These are phyloP conservation scores for Colletotrichum godetiae DNA, from an alignment of 2,329 filamentous ascomycete genomes.

Conservation along the genomic window DNA sequence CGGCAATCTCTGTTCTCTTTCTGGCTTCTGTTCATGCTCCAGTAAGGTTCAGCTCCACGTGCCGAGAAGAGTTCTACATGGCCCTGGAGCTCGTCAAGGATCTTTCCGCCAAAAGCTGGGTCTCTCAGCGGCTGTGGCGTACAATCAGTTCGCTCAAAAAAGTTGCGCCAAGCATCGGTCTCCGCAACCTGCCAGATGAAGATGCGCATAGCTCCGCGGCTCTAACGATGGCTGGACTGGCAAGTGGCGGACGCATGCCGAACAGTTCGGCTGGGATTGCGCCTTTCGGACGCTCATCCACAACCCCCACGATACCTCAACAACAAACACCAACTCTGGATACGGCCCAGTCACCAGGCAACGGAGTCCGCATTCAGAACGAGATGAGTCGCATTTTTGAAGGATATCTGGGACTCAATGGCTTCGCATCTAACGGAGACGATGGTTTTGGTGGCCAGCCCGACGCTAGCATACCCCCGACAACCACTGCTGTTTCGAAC, in stretches of 20 bases:
- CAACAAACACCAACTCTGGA: conserved; percentile 25
- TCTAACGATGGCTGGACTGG: conserved; percentile 66
- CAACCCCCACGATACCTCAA: conserved; percentile 35
- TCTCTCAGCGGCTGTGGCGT: conserved; percentile 79
- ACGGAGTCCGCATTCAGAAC: conserved; percentile 61
- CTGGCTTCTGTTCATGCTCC: conserved; percentile 82
- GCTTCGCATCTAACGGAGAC: conserved; percentile 46
- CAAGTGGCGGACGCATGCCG: conserved; percentile 49
- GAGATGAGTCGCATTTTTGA: conserved; percentile 64
- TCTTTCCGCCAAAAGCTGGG: conserved; percentile 76
- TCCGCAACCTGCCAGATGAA: conserved; percentile 58
- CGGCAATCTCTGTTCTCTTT: conserved; percentile 80
- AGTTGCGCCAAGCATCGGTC: conserved; percentile 76
- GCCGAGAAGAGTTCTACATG: conserved; percentile 83
- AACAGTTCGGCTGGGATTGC: conserved; percentile 33
- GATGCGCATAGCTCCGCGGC: conserved; percentile 65
- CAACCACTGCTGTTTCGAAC: conserved; percentile 36
- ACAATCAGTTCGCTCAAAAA: conserved; percentile 78
- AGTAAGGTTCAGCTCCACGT: conserved; percentile 74
- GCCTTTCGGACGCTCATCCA: conserved; percentile 44
- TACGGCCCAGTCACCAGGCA: conserved; percentile 41
- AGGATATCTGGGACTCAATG: conserved; percentile 49
- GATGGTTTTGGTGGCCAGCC: conserved; percentile 39
- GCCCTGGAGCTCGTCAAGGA: conserved; percentile 80
- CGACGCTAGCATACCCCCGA: conserved; percentile 38